phyloP scores from a whole-genome alignment of 306 rosid genomes.

The Arachis stenosperma region DNA sequence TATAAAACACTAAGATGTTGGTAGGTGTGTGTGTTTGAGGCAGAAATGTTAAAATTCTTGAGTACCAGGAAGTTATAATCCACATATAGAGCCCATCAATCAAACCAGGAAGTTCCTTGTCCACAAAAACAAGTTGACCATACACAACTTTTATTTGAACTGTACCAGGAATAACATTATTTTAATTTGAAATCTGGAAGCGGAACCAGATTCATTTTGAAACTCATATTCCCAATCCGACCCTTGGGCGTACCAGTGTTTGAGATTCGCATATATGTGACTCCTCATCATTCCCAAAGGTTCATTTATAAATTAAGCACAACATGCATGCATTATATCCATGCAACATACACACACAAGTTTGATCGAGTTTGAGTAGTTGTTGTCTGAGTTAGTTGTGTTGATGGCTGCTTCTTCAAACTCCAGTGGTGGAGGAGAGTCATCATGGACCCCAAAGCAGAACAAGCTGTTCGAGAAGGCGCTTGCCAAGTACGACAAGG shows the following conservation, averaged over 20 bases:
- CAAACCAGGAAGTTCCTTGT: background rate
- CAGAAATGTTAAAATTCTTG: background rate
- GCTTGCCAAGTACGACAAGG: conserved; percentile 59
- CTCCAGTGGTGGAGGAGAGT: background rate
- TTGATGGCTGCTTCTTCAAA: too few relatives aligned
- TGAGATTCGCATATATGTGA: too few relatives aligned
- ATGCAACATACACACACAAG: too few relatives aligned
- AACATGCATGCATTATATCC: too few relatives aligned
- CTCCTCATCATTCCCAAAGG: too few relatives aligned
- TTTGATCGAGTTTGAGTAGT: too few relatives aligned
- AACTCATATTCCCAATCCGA: conserved; percentile 28
- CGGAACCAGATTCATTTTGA: conserved; percentile 52
- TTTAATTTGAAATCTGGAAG: conserved; percentile 40
- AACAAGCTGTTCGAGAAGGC: conserved; percentile 64
- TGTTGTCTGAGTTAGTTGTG: too few relatives aligned
- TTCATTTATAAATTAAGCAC: too few relatives aligned
- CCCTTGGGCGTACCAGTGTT: conserved; percentile 21
- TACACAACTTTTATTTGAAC: conserved; percentile 19
- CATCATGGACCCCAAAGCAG: conserved; percentile 54
- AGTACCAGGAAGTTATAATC: background rate
- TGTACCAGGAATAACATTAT: background rate
- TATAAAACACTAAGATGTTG: too few relatives aligned
- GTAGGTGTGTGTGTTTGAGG: too few relatives aligned
- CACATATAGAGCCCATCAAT: background rate
- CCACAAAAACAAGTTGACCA: background rate